Evolutionary conservation across 2,329 filamentous ascomycete species (phyloP), one percentile per base, ranked within the genome.

Genomic region (Beauveria australis): DNA sequence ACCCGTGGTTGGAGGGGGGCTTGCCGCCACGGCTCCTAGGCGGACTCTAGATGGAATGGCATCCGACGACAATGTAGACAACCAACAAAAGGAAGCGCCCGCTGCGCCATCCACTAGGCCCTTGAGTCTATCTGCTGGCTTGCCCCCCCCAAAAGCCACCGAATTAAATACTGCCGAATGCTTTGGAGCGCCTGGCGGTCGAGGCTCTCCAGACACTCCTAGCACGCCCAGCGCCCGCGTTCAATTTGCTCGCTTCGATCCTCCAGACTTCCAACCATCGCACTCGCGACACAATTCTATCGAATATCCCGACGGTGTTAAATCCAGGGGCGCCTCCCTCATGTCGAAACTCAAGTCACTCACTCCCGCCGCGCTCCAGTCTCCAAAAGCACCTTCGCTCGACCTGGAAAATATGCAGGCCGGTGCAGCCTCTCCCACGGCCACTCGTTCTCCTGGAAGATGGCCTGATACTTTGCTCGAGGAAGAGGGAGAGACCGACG

Each of bases 291-390:
- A 87, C 48, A 81, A 83, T 40, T 91, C 89, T 4, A 82, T 82
- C 76, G 85, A 89, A 51, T 86, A 89, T 56, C 79, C 74, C n/a
- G 89, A 89, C 43, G 75, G 76, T 9, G 72, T 78, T 61, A 87
- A 86, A 72, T 82, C 82, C 24, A 79, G 81, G 62, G 78, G 82
- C 60, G 82, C 83, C 24, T 87, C 88, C 26, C 81, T 95, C 64
- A 91, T 96, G 74, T 87, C 87, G 19, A 92, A 89, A 71, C 74
- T 96, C 64, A 91, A 89, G 70, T 87, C 89, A 3, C 76, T 95
- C 60, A 84, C 89, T 24, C 82, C 79, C 12, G 74, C 76, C 8
- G 73, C 77, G 26, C 71, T 79, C 14, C 81, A 82, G 59, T 73
- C 74, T n/a, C 74, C 80, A 72, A 74, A 69, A 71, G 76, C 65